These are phyloP conservation scores for Penstemon newberryi DNA, from an alignment of 257 asterid species.

Conservation along the genomic window DNA sequence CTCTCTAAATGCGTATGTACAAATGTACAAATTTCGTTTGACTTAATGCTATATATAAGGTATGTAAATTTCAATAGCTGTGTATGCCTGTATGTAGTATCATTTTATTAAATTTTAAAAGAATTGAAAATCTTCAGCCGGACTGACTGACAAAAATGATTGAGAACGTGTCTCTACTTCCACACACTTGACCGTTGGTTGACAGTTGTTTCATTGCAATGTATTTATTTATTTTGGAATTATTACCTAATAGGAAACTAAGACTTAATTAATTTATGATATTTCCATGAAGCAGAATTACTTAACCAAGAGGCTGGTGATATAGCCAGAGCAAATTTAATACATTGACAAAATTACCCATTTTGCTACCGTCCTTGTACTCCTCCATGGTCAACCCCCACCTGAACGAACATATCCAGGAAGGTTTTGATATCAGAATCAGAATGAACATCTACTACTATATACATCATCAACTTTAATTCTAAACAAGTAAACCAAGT, in stretches of 20 bases:
- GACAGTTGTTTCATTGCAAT: not conserved
- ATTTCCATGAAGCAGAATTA: too few relatives aligned
- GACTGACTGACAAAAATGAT: conserved; percentile 29
- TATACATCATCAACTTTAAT: too few relatives aligned
- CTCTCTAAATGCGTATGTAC: conserved; percentile 20
- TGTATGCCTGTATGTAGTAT: not conserved
- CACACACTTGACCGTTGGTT: not conserved
- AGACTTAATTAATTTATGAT: too few relatives aligned
- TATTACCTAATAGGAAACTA: not conserved
- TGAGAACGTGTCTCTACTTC: conserved; percentile 23
- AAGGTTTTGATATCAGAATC: too few relatives aligned
- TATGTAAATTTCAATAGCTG: not conserved
- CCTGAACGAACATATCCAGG: too few relatives aligned
- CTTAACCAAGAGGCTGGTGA: too few relatives aligned
- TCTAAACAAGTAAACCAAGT: too few relatives aligned
- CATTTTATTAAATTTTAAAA: not conserved
- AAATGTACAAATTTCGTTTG: conserved; percentile 7
- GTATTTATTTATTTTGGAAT: not conserved
- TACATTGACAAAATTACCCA: too few relatives aligned
- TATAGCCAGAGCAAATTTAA: too few relatives aligned
- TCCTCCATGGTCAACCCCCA: too few relatives aligned
- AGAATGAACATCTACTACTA: too few relatives aligned
- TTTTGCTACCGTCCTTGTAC: too few relatives aligned
- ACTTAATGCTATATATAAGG: not conserved
- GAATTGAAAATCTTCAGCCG: not conserved